Percentiles rank a stretch among this genome's conserved stretches.
phyloP scores from a whole-genome alignment of 78 protist genomes.

The Mantamonas sphyraenae region DNA sequence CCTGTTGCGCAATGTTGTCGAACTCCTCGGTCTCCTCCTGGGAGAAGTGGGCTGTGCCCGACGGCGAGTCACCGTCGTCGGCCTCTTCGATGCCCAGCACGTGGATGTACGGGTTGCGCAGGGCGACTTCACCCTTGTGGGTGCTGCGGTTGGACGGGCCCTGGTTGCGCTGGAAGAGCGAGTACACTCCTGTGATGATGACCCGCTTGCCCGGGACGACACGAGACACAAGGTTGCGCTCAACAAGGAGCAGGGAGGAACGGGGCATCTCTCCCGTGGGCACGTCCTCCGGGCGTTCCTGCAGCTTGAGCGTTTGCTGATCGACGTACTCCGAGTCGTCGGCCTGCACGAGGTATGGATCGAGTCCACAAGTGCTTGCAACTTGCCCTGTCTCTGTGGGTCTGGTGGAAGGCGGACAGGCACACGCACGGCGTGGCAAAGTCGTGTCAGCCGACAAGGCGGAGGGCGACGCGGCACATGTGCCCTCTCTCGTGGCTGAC shows the following conservation, averaged over 20 bases:
- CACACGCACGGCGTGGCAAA: no score
- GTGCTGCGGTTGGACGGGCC: conserved; percentile 82
- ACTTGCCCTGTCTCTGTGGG: neutral
- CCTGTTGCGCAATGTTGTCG: conserved; percentile 20
- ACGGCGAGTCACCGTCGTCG: no score
- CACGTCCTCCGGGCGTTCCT: conserved; percentile 93
- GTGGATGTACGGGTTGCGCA: conserved; percentile 62
- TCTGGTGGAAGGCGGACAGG: no score
- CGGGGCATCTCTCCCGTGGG: conserved; percentile 99
- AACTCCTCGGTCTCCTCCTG: conserved; percentile 65
- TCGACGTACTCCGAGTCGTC: conserved; percentile 70
- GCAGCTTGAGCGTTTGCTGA: conserved; percentile 86
- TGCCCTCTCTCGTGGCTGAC: neutral
- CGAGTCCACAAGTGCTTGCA: conserved; percentile 30
- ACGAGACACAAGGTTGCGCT: conserved; percentile 58
- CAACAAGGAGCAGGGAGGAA: conserved; percentile 65
- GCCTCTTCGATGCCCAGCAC: no score
- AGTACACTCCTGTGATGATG: conserved; percentile 70
- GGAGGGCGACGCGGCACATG: neutral
- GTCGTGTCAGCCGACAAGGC: no score
- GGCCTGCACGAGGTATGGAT: conserved; percentile 26
- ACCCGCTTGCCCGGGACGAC: conserved; percentile 87
- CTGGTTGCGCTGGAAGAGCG: no score
- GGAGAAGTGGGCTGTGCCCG: conserved; percentile 13
- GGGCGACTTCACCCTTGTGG: conserved; percentile 69